These are phyloP conservation scores for Byssothecium circinans DNA, from an alignment of 2,329 filamentous ascomycete species.

Conservation along the genomic window DNA sequence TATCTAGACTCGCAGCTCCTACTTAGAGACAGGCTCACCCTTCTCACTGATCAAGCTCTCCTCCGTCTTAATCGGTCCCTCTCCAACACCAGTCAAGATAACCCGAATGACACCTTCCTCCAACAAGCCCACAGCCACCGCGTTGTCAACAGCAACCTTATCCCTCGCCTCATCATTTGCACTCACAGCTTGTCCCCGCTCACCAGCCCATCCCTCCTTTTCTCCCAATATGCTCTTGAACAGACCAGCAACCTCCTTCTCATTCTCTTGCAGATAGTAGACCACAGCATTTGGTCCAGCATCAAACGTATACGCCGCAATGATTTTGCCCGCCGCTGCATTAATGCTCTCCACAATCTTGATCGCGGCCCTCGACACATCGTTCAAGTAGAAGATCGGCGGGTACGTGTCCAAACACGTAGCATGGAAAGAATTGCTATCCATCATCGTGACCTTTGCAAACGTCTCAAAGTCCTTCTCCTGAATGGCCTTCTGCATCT, in stretches of 20 bases:
- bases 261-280: conserved; percentile 86
- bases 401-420: conserved; percentile 93
- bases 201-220: conserved; percentile 71
- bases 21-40: conserved; percentile 31
- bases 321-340: conserved; percentile 70
- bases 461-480: conserved; percentile 82
- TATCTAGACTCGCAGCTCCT: not conserved
- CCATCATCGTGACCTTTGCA: conserved; percentile 89
- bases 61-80: conserved; percentile 80
- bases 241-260: conserved; percentile 70
- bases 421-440: conserved; percentile 96
- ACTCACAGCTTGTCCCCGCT: conserved; percentile 57
- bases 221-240: conserved; percentile 69
- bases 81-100: conserved; percentile 88
- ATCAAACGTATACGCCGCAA: conserved; percentile 96
- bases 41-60: conserved; percentile 73
- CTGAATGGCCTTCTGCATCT: conserved; percentile 81
- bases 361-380: conserved; percentile 84
- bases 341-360: conserved; percentile 90
- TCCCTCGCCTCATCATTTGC: conserved; percentile 60
- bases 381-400: conserved; percentile 98
- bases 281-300: conserved; percentile 96
- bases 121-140: conserved; percentile 52
- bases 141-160: conserved; percentile 55
- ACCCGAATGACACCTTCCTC: conserved; percentile 82